A percentile compares a stretch with the other conserved stretches of the same genome.
These are phyloP conservation scores for Mycena vitilis DNA, from an alignment of 768 basidiomycete genomes.

Conservation along the genomic window DNA sequence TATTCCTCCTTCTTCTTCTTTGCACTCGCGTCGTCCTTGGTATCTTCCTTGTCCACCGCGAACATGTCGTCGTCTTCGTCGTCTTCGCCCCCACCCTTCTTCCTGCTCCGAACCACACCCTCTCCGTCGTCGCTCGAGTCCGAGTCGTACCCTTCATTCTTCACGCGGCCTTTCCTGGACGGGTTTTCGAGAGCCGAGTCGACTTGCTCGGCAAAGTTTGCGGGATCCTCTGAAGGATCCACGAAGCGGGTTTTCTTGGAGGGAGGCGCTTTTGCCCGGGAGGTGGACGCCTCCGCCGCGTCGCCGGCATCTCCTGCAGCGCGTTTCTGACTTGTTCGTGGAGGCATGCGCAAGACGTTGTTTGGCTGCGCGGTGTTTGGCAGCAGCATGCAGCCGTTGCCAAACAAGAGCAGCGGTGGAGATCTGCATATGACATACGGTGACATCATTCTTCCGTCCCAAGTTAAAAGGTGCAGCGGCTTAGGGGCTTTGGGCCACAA, in stretches of 20 bases:
- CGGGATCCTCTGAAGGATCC: conserved; percentile 80
- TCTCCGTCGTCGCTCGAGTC: conserved; percentile 96
- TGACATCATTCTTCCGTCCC: not conserved
- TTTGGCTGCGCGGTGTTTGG: conserved; percentile 10
- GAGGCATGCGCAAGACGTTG: conserved; percentile 13
- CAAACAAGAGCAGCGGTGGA: conserved; percentile 8
- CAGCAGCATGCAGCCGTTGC: not conserved
- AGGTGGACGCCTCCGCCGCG: conserved; percentile 47
- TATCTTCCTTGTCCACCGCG: conserved; percentile 71
- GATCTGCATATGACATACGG: not conserved
- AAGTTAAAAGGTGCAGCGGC: not conserved
- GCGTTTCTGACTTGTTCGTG: conserved; percentile 56
- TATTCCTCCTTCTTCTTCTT: conserved; percentile 78
- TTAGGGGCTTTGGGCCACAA: not conserved
- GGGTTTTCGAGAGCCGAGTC: conserved; percentile 79
- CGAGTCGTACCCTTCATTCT: conserved; percentile 90
- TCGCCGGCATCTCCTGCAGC: conserved; percentile 51
- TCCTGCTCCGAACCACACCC: conserved; percentile 88
- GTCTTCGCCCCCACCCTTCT: conserved; percentile 54
- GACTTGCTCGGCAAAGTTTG: conserved; percentile 82
- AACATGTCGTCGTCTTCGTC: conserved; percentile 87
- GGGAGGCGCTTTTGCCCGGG: conserved; percentile 41
- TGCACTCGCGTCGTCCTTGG: conserved; percentile 49
- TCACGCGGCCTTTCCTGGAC: conserved; percentile 79
- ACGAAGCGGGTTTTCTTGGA: conserved; percentile 83